Percentiles rank a stretch among this genome's conserved stretches.
Conservation (phyloP, 1,284 basidiomycete species). For the Ustilago loliicola region DNA sequence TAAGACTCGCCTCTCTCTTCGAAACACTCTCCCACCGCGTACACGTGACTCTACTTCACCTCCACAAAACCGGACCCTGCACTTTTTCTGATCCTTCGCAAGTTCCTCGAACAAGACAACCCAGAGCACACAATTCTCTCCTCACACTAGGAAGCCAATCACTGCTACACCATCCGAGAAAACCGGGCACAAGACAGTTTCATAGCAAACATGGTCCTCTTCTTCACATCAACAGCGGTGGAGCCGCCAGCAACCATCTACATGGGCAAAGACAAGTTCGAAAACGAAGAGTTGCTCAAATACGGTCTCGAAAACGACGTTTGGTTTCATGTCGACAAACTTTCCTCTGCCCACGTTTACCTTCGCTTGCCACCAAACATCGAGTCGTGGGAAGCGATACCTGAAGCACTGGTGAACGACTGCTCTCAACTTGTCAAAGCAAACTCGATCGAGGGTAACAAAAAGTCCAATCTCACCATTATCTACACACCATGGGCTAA, state of each 20-base stretch:
- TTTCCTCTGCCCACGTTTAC: conserved; percentile 74
- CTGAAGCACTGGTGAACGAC: conserved; percentile 82
- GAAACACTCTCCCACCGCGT: too few species aligned
- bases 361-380: conserved; percentile 84
- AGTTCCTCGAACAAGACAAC: neutral
- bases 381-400: conserved; percentile 85
- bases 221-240: conserved; percentile 75
- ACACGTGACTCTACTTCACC: conserved; percentile 37
- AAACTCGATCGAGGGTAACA: conserved; percentile 96
- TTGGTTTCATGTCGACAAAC: conserved; percentile 76
- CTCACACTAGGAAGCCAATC: neutral
- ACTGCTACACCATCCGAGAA: neutral
- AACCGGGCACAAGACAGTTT: neutral
- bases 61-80: conserved; percentile 28
- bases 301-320: conserved; percentile 77
- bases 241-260: conserved; percentile 83
- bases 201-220: conserved; percentile 73
- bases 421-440: conserved; percentile 96
- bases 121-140: too few species aligned
- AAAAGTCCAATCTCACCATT: conserved; percentile 91
- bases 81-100: conserved; percentile 4
- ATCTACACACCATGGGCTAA: conserved; percentile 84
- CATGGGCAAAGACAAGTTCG: conserved; percentile 90
- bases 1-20: conserved; percentile 2
- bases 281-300: conserved; percentile 86